A percentile compares a stretch with the other conserved stretches of the same genome.
Conservation (phyloP, 1,284 basidiomycete species). For the Pulchroboletus neoregius region DNA sequence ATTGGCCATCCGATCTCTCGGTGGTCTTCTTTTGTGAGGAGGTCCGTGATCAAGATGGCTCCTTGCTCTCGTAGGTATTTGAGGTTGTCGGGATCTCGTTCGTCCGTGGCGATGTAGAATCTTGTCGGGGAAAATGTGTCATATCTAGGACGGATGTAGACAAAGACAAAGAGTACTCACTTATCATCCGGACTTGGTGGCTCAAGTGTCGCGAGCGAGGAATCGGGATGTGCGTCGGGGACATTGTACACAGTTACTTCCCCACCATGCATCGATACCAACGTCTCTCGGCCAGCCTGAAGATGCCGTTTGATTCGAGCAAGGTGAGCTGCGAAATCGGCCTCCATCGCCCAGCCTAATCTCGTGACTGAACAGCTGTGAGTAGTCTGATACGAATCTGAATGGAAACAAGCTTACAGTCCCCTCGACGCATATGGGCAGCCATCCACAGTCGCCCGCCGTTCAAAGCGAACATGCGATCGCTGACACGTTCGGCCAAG, state of each 20-base stretch:
- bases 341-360: conserved; percentile 37
- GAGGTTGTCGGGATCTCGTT: conserved; percentile 36
- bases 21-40: conserved; percentile 41
- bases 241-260: conserved; percentile 27
- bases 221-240: conserved; percentile 25
- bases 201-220: conserved; percentile 19
- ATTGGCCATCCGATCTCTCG: conserved; percentile 41
- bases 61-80: conserved; percentile 35
- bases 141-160: neutral
- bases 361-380: conserved; percentile 19
- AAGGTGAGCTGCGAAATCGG: conserved; percentile 35
- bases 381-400: neutral
- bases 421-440: conserved; percentile 47
- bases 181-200: conserved; percentile 26
- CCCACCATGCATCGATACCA: conserved; percentile 25
- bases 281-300: conserved; percentile 27
- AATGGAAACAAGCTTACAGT: conserved; percentile 32
- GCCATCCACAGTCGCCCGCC: conserved; percentile 43
- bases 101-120: conserved; percentile 49
- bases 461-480: conserved; percentile 35
- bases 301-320: conserved; percentile 36
- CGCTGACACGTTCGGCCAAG: conserved; percentile 33
- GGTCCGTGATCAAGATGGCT: conserved; percentile 41
- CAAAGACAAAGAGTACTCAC: conserved; percentile 12
- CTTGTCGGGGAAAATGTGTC: conserved; percentile 18